Conservation (phyloP, 805 yeast genomes). For the Nakazawaea ambrosiae region DNA sequence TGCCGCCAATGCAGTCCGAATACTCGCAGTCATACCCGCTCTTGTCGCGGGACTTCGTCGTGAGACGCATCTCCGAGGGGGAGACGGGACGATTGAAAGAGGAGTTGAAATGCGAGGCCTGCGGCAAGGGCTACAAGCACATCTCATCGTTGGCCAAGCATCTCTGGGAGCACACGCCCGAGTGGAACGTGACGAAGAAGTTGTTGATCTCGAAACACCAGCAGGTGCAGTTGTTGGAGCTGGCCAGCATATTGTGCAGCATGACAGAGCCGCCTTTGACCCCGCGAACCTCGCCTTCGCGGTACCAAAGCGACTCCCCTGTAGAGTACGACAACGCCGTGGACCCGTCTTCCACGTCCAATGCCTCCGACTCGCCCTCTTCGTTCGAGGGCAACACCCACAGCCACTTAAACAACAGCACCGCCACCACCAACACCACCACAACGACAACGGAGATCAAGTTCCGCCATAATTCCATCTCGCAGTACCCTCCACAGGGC, state of each 20-base stretch:
- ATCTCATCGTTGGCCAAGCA: constrained; percentile 83
- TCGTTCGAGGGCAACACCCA: constrained; percentile 7
- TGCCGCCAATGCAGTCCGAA: constrained; percentile 3
- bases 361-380: constrained; percentile 15
- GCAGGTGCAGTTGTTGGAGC: constrained; percentile 77
- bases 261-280: constrained; percentile 41
- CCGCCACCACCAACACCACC: constrained; percentile 12
- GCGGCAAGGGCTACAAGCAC: constrained; percentile 89
- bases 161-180: constrained; percentile 92
- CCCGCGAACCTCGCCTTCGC: constrained; percentile 3
- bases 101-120: constrained; percentile 80
- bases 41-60: constrained; percentile 63
- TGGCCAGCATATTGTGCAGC: constrained; percentile 70
- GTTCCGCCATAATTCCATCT: constrained; percentile 33
- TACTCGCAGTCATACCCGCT: constrained; percentile 32
- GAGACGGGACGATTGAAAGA: constrained; percentile 81
- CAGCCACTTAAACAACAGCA: constrained; percentile 4
- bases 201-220: constrained; percentile 79
- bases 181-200: constrained; percentile 84
- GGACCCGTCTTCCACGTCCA: constrained; percentile 12
- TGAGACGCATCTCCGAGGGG: constrained; percentile 77
- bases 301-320: constrained; percentile 7
- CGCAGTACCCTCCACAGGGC: constrained; percentile 43
- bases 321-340: constrained; percentile 9
- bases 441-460: constrained; percentile 11